Base-by-base conservation (phyloP, 2,329 filamentous ascomycete genomes). In the Aspergillus piperis region DNA sequence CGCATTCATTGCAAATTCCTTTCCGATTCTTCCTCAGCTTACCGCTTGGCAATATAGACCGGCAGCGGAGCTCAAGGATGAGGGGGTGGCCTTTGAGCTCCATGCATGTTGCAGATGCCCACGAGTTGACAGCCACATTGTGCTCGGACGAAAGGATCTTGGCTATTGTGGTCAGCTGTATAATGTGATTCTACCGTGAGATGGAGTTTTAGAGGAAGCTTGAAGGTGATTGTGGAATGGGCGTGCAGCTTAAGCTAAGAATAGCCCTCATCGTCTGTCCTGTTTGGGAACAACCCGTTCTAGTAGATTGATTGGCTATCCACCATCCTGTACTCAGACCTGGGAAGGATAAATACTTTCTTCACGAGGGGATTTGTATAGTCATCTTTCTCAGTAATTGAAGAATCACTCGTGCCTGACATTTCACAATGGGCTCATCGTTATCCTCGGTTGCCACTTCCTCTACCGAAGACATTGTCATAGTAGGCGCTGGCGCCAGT, bases 401-500 rank as follows among this genome's bases (percentile, higher is more conserved):
- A 32, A 52, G n/a, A 23, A 21, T 3, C 30, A 13, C 23, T 21
- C 32, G 38, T 21, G 13, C 23, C 19, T 38, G 38, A 27, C 38
- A 17, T 23, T 19, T 15, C 3, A 54, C 2, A n/a, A 58, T 58
- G 56, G 56, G 49, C 11, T 25, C n/a, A 44, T 17, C 49, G 11
- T 42, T 19, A 36, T 58, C 38, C 11, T 38, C 36, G 15, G 30
- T n/a, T 11, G n/a, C 51, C 50, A 25, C 39, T 15, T 41, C 56
- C 27, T 36, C 51, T 38, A 19, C 53, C 3, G 48, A 41, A 2
- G 23, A 47, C 11, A 50, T 57, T 8, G 48, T 62, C 13, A 39
- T 62, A 21, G 57, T 62, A 11, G 60, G 60, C 19, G 50, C 57
- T 17, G 60, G 60, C 48, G 60, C 57, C 4, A 62, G 60, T 49